These are phyloP conservation scores for Lophium mytilinum DNA, from an alignment of 495 filamentous ascomycete species.

Conservation along the genomic window DNA sequence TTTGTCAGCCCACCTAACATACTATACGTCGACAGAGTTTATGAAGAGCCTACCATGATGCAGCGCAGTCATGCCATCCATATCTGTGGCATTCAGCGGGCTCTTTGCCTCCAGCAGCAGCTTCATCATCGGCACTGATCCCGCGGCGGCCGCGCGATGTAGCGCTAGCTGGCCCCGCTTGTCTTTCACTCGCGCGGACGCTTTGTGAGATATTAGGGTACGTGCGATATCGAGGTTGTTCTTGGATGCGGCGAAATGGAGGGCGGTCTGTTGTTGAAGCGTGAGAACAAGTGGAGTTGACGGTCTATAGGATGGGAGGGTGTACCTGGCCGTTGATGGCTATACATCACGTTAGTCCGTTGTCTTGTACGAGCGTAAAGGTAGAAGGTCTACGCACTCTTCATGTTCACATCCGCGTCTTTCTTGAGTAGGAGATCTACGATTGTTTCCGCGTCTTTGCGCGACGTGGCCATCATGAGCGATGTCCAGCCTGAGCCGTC, in stretches of 20 bases:
- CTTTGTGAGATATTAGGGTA: constrained; percentile 64
- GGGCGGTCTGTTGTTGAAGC: constrained; percentile 52
- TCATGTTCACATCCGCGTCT: constrained; percentile 72
- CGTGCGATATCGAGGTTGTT: constrained; percentile 72
- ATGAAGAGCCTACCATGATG: constrained; percentile 55
- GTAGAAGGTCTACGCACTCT: constrained; percentile 44
- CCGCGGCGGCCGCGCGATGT: constrained; percentile 85
- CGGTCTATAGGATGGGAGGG: neutral
- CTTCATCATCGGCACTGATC: constrained; percentile 76
- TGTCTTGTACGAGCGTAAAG: neutral
- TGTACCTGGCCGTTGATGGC: constrained; percentile 32
- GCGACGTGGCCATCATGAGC: constrained; percentile 83
- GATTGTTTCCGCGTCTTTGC: constrained; percentile 58
- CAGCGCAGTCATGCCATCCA: constrained; percentile 72
- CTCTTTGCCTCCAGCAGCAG: constrained; percentile 64
- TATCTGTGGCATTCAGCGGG: constrained; percentile 81
- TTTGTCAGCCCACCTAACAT: neutral
- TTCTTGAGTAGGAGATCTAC: constrained; percentile 71
- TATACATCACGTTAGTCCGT: neutral
- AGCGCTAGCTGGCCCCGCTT: constrained; percentile 77
- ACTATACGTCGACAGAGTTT: neutral
- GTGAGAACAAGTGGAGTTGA: neutral
- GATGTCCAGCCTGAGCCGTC: constrained; percentile 92
- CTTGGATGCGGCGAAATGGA: constrained; percentile 91
- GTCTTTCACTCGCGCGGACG: constrained; percentile 77